Percentiles rank a stretch among this genome's conserved stretches.
Evolutionary conservation across 352 stramenopile genomes (phyloP).

Genomic region (Globisporangium orthogonon): DNA sequence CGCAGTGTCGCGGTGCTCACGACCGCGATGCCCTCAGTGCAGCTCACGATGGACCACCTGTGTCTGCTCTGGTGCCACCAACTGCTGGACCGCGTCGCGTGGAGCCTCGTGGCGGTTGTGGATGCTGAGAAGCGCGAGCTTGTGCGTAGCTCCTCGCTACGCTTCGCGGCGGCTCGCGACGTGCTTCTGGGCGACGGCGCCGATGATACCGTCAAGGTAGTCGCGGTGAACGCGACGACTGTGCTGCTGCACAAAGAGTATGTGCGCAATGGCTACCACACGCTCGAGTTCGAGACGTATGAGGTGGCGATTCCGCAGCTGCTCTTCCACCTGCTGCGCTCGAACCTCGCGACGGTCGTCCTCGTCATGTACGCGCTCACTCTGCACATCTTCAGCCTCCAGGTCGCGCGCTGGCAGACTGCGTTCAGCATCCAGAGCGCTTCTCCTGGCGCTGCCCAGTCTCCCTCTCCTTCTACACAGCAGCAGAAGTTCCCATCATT

Average conservation of each 20-base stretch:
- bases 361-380: slow-evolving; percentile 61
- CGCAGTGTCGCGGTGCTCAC: slow-evolving; percentile 42
- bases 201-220: not conserved
- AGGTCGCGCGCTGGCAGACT: slow-evolving; percentile 63
- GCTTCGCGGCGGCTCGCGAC: slow-evolving; percentile 36
- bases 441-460: not conserved
- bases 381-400: slow-evolving; percentile 56
- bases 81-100: slow-evolving; percentile 53
- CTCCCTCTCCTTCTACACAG: slow-evolving; percentile 4
- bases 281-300: slow-evolving; percentile 40
- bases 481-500: slow-evolving; percentile 45
- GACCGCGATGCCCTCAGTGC: slow-evolving; percentile 54
- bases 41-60: slow-evolving; percentile 68
- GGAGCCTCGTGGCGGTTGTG: slow-evolving; percentile 56
- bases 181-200: slow-evolving; percentile 27
- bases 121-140: slow-evolving; percentile 40
- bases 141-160: slow-evolving; percentile 26
- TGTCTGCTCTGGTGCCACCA: slow-evolving; percentile 85
- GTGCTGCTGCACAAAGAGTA: slow-evolving; percentile 37
- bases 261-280: slow-evolving; percentile 45
- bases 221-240: slow-evolving; percentile 6
- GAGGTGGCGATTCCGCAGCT: slow-evolving; percentile 35
- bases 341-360: slow-evolving; percentile 32
- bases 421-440: slow-evolving; percentile 41
- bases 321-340: slow-evolving; percentile 44